A percentile compares a stretch with the other conserved stretches of the same genome.
Conservation (phyloP, 2,329 filamentous ascomycete genomes). For the Cladophialophora psammophila region DNA sequence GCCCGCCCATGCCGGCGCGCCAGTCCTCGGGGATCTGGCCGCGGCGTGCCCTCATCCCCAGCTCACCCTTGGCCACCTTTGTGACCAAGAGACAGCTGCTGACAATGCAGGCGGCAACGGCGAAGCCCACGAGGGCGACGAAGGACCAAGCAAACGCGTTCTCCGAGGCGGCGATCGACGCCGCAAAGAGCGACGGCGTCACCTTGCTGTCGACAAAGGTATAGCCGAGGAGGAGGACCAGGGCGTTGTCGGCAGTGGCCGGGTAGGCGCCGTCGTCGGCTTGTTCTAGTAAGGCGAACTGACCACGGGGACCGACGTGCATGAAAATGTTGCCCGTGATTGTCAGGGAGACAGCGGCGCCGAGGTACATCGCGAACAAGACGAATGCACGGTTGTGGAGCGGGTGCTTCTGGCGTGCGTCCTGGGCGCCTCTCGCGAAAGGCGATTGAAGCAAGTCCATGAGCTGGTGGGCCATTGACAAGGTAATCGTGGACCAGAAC, state of each 20-base stretch:
- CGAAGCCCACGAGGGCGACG: constrained; percentile 7
- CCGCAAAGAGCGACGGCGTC: constrained; percentile 4
- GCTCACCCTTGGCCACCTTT: constrained; percentile 17
- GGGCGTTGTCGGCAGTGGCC: constrained; percentile 24
- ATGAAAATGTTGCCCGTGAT: constrained; percentile 32
- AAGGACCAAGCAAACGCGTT: constrained; percentile 1
- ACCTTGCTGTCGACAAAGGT: constrained; percentile 24
- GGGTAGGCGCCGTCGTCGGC: background rate
- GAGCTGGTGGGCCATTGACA: constrained; percentile 31
- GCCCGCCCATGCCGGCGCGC: background rate
- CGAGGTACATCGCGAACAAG: constrained; percentile 30
- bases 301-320: constrained; percentile 21
- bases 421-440: background rate
- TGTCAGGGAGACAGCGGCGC: constrained; percentile 28
- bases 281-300: constrained; percentile 15
- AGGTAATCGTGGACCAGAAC: constrained; percentile 30
- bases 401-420: constrained; percentile 24
- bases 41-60: constrained; percentile 5
- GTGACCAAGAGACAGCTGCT: constrained; percentile 15
- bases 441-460: constrained; percentile 29
- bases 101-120: constrained; percentile 4
- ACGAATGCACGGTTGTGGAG: constrained; percentile 32
- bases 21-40: constrained; percentile 11
- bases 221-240: constrained; percentile 31
- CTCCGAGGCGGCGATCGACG: background rate